A percentile compares a stretch with the other conserved stretches of the same genome.
phyloP scores from a whole-genome alignment of 1,284 basidiomycete species.

The Termitomyces sp. region DNA sequence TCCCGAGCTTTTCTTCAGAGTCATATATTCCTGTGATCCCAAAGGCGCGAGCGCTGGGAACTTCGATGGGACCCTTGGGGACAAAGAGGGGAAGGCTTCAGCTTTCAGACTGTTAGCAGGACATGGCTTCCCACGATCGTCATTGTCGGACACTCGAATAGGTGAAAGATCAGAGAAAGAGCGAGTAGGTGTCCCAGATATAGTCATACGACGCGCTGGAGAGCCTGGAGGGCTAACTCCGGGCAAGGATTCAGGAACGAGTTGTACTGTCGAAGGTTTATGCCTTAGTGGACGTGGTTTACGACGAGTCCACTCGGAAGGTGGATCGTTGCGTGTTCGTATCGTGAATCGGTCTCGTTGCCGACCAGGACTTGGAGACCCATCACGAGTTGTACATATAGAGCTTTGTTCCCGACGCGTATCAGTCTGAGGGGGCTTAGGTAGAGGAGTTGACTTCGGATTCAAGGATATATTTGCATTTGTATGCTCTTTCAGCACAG shows the following conservation, averaged over 20 bases:
- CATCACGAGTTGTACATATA: background rate
- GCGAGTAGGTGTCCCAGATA: slow-evolving; percentile 5
- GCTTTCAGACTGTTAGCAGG: slow-evolving; percentile 4
- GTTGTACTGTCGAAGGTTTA: background rate
- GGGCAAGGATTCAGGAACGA: slow-evolving; percentile 3
- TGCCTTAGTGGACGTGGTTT: slow-evolving; percentile 12
- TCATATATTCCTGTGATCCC: background rate
- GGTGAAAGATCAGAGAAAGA: slow-evolving; percentile 1
- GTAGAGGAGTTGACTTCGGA: background rate
- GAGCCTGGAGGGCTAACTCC: background rate
- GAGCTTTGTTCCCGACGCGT: slow-evolving; percentile 4
- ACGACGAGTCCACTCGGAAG: slow-evolving; percentile 9
- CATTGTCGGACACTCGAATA: background rate
- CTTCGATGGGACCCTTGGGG: slow-evolving; percentile 3
- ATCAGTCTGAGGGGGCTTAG: background rate
- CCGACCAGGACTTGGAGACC: slow-evolving; percentile 1
- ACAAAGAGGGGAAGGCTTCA: slow-evolving; percentile 3
- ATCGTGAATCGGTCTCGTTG: background rate
- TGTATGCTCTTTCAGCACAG: slow-evolving; percentile 5
- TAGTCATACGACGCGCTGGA: slow-evolving; percentile 10
- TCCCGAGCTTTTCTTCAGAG: slow-evolving; percentile 1
- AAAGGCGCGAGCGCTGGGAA: slow-evolving; percentile 5
- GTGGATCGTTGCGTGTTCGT: background rate
- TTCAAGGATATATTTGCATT: background rate
- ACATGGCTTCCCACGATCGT: background rate